Percentiles rank a stretch among this genome's conserved stretches.
Conservation (phyloP, 106 monocot species). For the Acorus gramineus region DNA sequence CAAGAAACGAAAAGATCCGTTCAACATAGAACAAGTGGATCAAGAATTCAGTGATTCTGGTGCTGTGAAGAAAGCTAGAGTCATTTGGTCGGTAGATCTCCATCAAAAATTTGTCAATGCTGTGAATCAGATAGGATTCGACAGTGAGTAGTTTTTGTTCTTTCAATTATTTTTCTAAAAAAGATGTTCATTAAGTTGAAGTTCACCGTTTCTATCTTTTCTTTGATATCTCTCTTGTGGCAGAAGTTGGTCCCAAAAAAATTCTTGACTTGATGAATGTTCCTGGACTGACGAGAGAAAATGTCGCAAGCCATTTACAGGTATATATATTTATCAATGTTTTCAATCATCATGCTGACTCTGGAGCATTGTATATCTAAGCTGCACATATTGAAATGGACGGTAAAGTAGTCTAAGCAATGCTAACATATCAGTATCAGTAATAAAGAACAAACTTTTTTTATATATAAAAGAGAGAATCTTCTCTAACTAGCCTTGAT, state of each 20-base stretch:
- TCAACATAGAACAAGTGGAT: conserved; percentile 44
- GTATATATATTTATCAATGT: conserved; percentile 10
- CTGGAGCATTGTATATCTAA: too few species aligned
- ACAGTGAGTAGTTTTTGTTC: conserved; percentile 47
- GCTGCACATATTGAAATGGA: too few species aligned
- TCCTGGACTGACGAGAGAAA: conserved; percentile 88
- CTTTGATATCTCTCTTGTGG: conserved; percentile 4
- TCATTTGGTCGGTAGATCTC: conserved; percentile 92
- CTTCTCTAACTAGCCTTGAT: too few species aligned
- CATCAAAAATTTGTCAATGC: conserved; percentile 92
- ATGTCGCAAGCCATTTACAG: conserved; percentile 96
- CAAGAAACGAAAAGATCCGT: conserved; percentile 66
- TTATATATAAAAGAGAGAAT: too few species aligned
- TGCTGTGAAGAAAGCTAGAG: conserved; percentile 80
- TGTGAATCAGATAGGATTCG: conserved; percentile 91
- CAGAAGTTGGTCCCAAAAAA: conserved; percentile 98
- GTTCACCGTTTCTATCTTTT: background rate
- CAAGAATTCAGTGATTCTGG: conserved; percentile 47
- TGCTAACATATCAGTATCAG: too few species aligned
- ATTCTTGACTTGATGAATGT: conserved; percentile 94
- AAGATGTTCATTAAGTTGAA: too few species aligned
- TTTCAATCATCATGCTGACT: too few species aligned
- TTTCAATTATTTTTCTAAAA: background rate
- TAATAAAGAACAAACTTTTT: too few species aligned
- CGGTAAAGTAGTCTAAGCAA: too few species aligned